Evolutionary conservation across 352 stramenopile genomes (phyloP), one percentile per base, ranked within the genome.

Genomic region (Phytophthora pini): DNA sequence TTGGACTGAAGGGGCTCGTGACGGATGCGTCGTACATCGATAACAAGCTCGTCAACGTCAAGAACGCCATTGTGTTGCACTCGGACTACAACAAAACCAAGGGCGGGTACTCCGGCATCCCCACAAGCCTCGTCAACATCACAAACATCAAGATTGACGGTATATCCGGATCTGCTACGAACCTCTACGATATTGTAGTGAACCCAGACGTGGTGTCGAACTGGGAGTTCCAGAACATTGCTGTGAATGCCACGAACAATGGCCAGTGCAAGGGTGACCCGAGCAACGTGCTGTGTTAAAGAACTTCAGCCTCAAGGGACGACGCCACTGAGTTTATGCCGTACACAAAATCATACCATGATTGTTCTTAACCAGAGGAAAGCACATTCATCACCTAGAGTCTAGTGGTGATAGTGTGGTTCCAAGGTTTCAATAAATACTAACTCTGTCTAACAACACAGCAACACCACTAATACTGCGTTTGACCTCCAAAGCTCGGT

Each of bases 171-270:
- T 61, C 70, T 4, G 65, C 70, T 27, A 75, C 29, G 6, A 75
- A 75, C 46, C n/a, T 70, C 8, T 77, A 75, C 61, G 57, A 72
- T 39, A 61, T 74, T 48, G 27, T 64, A 13, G 66, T 50, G 22
- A 70, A 75, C 56, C 46, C 56, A 8, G 38, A 56, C 7, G 56
- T 56, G 5, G 56, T 64, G 17, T 44, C 56, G 11, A 49, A 58
- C 38, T 69, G 61, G 53, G 15, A 44, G 17, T 64, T 69, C 53
- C 47, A 43, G 4, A 68, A 63, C 9, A 55, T 68, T 3, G 40
- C 17, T 13, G 60, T 68, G 31, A 61, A 53, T 17, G 29, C 54
- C 31, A 61, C 41, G 6, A 61, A 61, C 54, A n/a, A 17, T 5
- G 54, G 54, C 3, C 20, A 53, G 3, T 61, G 54, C 41, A 45